Base-by-base conservation (phyloP, 345 rosid species). In the Eucalyptus cloeziana region DNA sequence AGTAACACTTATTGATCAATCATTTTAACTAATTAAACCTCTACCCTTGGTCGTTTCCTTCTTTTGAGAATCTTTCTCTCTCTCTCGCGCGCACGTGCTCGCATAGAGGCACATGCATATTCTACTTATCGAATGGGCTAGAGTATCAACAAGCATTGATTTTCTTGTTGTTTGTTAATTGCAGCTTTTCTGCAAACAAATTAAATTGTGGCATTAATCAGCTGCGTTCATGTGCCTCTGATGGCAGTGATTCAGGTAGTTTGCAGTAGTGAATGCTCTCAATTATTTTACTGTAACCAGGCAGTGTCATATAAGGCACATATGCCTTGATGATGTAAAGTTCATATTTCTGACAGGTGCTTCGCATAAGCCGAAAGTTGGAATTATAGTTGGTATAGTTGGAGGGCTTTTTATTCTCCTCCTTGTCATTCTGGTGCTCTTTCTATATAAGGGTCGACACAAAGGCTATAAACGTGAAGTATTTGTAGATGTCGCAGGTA, bases 401-500 rank as follows among this genome's bases (percentile, higher is more conserved):
- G 97, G 94, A 43, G 99, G 95, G 91, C 86, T 94, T 86, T 31
- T 91, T 86, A 71, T 95, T 51, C 90, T 95, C 87, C 92, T 95
- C 47, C 90, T 97, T 88, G 95, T 95, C 89, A 93, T 94, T 90
- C 87, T 94, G 87, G 86, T 96, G 81, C 92, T 94, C 90, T 90
- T 93, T 56, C 67, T 95, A 89, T 96, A 91, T 92, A 96, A 92
- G 93, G 93, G 95, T 91, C 94, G 91, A 90, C 93, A 90, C 86
- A 94, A 92, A 92, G 95, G 97, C 89, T 93, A 91, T 93, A 97
- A 81, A 88, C 96, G 93, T 64, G 99, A 97, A 90, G 95, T 93
- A 7, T 97, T 93, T 88, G 99, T 95, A n/a, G 99, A 97, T 93
- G 99, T 96, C 87, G 93, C 99, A 95, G 99, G 99, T 96, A 87